Base-by-base conservation (phyloP, 805 yeast species). In the Yarrowia sp. region DNA sequence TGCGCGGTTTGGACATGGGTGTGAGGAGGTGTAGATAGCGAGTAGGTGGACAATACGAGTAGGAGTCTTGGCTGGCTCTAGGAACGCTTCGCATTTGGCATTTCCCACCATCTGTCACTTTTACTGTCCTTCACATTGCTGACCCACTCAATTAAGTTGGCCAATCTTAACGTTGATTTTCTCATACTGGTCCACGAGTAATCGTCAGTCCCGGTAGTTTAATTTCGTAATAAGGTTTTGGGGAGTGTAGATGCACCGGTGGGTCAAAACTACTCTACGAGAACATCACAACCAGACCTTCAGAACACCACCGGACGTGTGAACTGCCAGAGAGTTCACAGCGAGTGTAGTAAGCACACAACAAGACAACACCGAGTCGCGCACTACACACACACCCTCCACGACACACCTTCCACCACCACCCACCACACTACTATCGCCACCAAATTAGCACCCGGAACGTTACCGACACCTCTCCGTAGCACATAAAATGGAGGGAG, bases 161-260 rank as follows among this genome's bases (percentile, higher is more conserved):
- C 45, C 43, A 38, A 40, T 19, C 45, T 53, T 53, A 53, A 53
- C 43, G 59, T 40, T 53, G 59, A 53, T 38, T 40, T 19, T 53
- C 45, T 53, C 45, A 53, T 11, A 53, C 59, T 32, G 16, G 50
- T 10, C 50, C 10, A 14, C 22, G 45, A 40, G 59, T 53, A 53
- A 53, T 53, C 45, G 59, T 53, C 59, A 53, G 59, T 36, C 56
- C 56, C 56, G 45, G 45, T 38, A 53, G 42, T 38, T 52, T 53
- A 53, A 53, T 53, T 53, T 53, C 10, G 45, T 19, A 19, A 10
- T 40, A 40, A 40, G 45, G 19, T 53, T 53, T 9, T 19, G 16
- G 19, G 11, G 43, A 8, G n/a, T 38, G 45, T 14, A 36, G 45
- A 38, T 53, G 45, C 45, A 10, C 58, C 43, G 43, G 45, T 53